Evolutionary conservation across 2,329 filamentous ascomycete genomes (phyloP), one percentile per base, ranked within the genome.

Genomic region (Nemania sp.): DNA sequence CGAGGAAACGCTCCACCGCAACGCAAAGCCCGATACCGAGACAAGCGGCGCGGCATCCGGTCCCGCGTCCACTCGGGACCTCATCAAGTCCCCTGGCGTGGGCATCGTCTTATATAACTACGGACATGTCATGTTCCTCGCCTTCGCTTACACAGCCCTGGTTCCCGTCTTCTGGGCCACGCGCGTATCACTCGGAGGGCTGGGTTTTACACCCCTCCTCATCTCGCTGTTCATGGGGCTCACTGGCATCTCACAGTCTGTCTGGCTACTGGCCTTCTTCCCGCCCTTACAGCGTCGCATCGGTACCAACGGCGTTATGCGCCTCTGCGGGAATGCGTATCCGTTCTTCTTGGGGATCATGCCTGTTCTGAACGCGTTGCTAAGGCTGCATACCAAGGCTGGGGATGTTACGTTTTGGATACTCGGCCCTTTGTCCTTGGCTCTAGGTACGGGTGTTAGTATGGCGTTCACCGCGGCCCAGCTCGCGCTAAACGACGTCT

Each of bases 381-480:
- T 91, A 52, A 82, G 85, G 2, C 70, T 81, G 20, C 81, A 80
- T 10, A 80, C 80, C 18, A 77, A 75, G 0, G 75, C 76, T 0
- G 71, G 82, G 0, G 74, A 77, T 1, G 77, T 75, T 0, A 69
- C 78, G 0, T 93, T 93, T 76, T 93, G 90, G 88, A 75, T 85
- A 2, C 55, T 84, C 1, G 80, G 77, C 1, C 83, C 83, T 0
- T 70, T 80, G 0, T 57, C 79, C 10, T 77, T 90, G 11, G 80
- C 82, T 0, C n/a, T 92, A 0, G 90, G 89, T 0, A 85, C 85
- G 13, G 88, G 89, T 1, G 87, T 92, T 0, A 85, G 84, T 56
- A 93, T 93, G 90, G 83, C 85, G 1, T 92, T 91, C 75, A 94
- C 91, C 0, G 89, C 84, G 1, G 85, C 90, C 0, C 92, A 94